phyloP scores from a whole-genome alignment of 768 basidiomycete species.

The Xerocomellus chrysenteron region DNA sequence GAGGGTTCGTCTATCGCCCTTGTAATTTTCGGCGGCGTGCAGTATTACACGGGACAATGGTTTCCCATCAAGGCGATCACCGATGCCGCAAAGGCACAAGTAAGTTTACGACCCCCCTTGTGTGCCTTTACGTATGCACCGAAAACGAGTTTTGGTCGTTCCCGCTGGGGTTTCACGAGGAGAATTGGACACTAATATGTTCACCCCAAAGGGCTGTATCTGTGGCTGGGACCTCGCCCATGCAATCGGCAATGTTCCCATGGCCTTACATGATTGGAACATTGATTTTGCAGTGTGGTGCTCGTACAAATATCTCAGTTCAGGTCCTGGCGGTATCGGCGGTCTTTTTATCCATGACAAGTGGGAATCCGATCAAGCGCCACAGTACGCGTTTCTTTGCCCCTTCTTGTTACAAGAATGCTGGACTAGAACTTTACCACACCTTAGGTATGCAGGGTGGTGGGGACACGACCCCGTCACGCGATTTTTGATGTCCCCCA shows the following conservation, averaged over 20 bases:
- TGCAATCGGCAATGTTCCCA: conserved; percentile 89
- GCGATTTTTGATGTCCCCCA: conserved; percentile 86
- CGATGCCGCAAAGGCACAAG: conserved; percentile 79
- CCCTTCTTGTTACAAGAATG: conserved; percentile 5
- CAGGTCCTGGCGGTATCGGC: conserved; percentile 96
- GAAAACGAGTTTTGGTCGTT: conserved; percentile 1
- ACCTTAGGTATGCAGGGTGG: conserved; percentile 85
- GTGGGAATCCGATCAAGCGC: conserved; percentile 62
- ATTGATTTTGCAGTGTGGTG: conserved; percentile 99
- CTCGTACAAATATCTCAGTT: conserved; percentile 97
- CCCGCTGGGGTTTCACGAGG: conserved; percentile 4
- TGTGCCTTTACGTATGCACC: conserved; percentile 29
- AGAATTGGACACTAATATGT: conserved; percentile 12
- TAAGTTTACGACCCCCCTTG: conserved; percentile 34
- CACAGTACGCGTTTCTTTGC: conserved; percentile 51
- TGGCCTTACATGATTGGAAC: conserved; percentile 87
- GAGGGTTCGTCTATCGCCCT: conserved; percentile 81
- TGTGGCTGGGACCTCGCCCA: conserved; percentile 98
- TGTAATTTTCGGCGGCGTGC: conserved; percentile 90
- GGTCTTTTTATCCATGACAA: conserved; percentile 87
- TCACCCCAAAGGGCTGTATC: conserved; percentile 71
- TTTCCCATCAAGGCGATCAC: conserved; percentile 90
- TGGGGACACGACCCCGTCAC: conserved; percentile 92
- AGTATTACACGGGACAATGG: conserved; percentile 96
- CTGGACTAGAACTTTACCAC: conserved; percentile 13